Base-by-base conservation (phyloP, 2,329 filamentous ascomycete species). In the Elsinoe arachidis region DNA sequence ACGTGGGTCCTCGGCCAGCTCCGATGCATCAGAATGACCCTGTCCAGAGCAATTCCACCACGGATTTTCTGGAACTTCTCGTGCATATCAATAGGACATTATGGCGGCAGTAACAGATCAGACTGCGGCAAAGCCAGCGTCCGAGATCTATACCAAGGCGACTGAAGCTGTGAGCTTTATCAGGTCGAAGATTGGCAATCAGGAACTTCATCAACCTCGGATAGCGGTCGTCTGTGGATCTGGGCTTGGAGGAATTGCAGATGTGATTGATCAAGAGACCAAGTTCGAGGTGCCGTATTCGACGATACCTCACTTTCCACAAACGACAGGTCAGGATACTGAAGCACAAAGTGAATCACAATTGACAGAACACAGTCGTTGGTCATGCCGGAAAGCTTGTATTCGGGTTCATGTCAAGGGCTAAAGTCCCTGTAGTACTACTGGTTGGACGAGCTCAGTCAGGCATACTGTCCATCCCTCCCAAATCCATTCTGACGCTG, bases 381-480 rank as follows among this genome's bases (percentile, higher is more conserved):
- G 83, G 83, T 33, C 83, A 86, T 76, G 81, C 79, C 59, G 82
- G 83, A 49, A 84, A 83, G 66, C 74, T 86, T 58, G 79, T 86
- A 7, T 85, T 85, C 68, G 82, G 82, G 14, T 74, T 78, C 26
- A 74, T 86, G 58, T 79, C 79, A 2, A 67, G 72, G 15, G 69
- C 73, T 44, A 73, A 77, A 61, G 76, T 76, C 5, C 80, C 82
- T 1, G 80, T 80, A 5, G 80, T 85, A 26, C 73, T 86, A 63
- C 79, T 86, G 70, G 81, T 85, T 60, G 83, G 83, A 61, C 76
- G 83, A 66, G 79, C 79, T 63, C 83, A 86, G 82, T 85, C 61
- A 76, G 80, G 76, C 58, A 23, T 33, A n/a, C 43, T 17, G 34
- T 56, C 55, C 43, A 23, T 26, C 49, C 55, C 54, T 39, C 23